These are phyloP conservation scores for Porphyra umbilicalis DNA, from an alignment of 31 red algal species.

Conservation along the genomic window DNA sequence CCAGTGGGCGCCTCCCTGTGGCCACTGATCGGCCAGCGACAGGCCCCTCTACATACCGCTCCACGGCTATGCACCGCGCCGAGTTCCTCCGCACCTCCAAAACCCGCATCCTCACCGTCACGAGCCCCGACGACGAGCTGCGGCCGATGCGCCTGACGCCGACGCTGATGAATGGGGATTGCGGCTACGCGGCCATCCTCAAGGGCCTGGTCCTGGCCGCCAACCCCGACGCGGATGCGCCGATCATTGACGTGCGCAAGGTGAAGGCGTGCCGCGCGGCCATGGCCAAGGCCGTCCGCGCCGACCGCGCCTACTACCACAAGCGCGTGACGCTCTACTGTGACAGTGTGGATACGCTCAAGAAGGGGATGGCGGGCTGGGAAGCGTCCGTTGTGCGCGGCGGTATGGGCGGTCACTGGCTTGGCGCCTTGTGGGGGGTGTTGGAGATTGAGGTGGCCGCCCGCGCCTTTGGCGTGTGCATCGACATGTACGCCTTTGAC, in stretches of 20 bases:
- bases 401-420: slow-evolving; percentile 53
- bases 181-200: slow-evolving; percentile 43
- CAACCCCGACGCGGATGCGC: background rate
- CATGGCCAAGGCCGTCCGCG: background rate
- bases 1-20: too few species aligned
- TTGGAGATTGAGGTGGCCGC: slow-evolving; percentile 49
- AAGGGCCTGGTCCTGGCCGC: background rate
- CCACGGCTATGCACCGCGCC: background rate
- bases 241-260: background rate
- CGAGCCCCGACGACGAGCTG: background rate
- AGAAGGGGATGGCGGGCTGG: slow-evolving; percentile 7
- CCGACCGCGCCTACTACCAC: background rate
- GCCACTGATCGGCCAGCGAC: background rate
- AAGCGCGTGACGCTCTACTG: background rate
- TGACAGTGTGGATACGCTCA: background rate
- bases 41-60: background rate
- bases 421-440: slow-evolving; percentile 57
- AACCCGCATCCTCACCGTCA: background rate
- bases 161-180: slow-evolving; percentile 61
- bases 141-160: slow-evolving; percentile 21
- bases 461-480: slow-evolving; percentile 18
- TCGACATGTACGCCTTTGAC: slow-evolving; percentile 55
- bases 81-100: background rate
- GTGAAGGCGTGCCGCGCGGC: background rate
- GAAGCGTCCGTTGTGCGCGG: slow-evolving; percentile 10